Percentiles rank a stretch among this genome's conserved stretches.
phyloP scores from a whole-genome alignment of 2,329 filamentous ascomycete species.

The Scedosporium aurantiacum region DNA sequence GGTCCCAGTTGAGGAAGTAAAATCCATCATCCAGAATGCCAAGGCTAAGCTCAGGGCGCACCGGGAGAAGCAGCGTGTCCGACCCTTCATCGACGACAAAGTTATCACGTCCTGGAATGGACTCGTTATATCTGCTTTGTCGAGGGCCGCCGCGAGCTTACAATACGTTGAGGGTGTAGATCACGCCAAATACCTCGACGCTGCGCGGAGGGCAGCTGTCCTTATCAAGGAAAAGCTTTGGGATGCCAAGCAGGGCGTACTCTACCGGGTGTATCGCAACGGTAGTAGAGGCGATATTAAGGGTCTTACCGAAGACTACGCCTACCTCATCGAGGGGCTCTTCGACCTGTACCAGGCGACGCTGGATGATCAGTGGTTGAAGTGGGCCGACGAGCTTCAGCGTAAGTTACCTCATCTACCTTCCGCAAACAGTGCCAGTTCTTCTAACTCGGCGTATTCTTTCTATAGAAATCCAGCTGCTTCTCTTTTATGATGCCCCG shows the following conservation, averaged over 20 bases:
- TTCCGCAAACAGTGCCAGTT: slow-evolving; percentile 6
- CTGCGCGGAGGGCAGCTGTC: slow-evolving; percentile 55
- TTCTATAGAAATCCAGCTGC: slow-evolving; percentile 55
- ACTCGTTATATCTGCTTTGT: slow-evolving; percentile 73
- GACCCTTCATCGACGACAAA: slow-evolving; percentile 77
- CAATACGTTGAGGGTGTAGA: slow-evolving; percentile 44
- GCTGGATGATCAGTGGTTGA: slow-evolving; percentile 61
- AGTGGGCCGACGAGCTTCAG: slow-evolving; percentile 76
- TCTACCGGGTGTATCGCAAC: slow-evolving; percentile 67
- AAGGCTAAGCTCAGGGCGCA: slow-evolving; percentile 58
- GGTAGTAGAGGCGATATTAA: slow-evolving; percentile 50
- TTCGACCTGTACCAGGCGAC: slow-evolving; percentile 78
- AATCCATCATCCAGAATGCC: slow-evolving; percentile 54
- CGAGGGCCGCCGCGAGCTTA: slow-evolving; percentile 62
- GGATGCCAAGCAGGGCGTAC: slow-evolving; percentile 45
- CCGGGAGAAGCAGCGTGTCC: slow-evolving; percentile 61
- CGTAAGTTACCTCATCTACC: slow-evolving; percentile 29
- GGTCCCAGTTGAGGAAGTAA: slow-evolving; percentile 57
- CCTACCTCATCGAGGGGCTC: slow-evolving; percentile 73
- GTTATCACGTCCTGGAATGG: slow-evolving; percentile 83
- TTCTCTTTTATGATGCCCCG: slow-evolving; percentile 63
- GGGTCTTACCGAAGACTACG: slow-evolving; percentile 83
- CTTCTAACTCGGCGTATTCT: slow-evolving; percentile 7
- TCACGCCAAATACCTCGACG: slow-evolving; percentile 48
- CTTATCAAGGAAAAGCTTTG: slow-evolving; percentile 70